Conservation (phyloP, 345 rosid species). For the Linum trigynum region DNA sequence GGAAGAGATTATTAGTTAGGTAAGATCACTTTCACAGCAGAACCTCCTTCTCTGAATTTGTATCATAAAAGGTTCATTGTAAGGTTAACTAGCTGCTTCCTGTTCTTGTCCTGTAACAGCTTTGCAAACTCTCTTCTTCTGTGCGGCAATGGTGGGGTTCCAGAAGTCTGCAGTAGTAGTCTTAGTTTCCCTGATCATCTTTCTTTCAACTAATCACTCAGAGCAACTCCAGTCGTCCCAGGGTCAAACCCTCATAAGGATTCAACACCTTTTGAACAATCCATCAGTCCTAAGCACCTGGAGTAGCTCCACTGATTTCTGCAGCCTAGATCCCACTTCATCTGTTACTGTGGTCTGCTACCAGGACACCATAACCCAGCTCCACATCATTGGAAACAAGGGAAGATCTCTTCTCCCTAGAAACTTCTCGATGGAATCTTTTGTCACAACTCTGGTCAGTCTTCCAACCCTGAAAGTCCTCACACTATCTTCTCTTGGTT, state of each 20-base stretch:
- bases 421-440: conserved; percentile 70
- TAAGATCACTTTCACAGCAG: too few relatives aligned
- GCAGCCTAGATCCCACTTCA: conserved; percentile 57
- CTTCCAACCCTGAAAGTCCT: conserved; percentile 79
- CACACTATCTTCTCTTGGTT: conserved; percentile 68
- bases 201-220: conserved; percentile 32
- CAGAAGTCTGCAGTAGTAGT: conserved; percentile 15
- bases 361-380: conserved; percentile 65
- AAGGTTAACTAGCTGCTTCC: too few relatives aligned
- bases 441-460: conserved; percentile 58
- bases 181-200: conserved; percentile 29
- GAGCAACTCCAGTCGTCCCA: conserved; percentile 70
- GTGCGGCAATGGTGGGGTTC: conserved; percentile 26
- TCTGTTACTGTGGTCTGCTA: conserved; percentile 76
- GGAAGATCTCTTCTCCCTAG: conserved; percentile 42
- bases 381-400: conserved; percentile 58
- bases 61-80: too few relatives aligned
- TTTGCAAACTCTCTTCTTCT: too few relatives aligned
- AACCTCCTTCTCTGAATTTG: not conserved
- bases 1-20: too few relatives aligned
- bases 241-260: conserved; percentile 56
- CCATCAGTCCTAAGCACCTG: conserved; percentile 56
- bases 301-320: conserved; percentile 70
- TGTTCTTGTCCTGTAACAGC: too few relatives aligned
- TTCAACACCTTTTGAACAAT: conserved; percentile 51